Evolutionary conservation across 352 stramenopile genomes (phyloP), one percentile per base, ranked within the genome.

Genomic region (Peronosclerospora sorghi): DNA sequence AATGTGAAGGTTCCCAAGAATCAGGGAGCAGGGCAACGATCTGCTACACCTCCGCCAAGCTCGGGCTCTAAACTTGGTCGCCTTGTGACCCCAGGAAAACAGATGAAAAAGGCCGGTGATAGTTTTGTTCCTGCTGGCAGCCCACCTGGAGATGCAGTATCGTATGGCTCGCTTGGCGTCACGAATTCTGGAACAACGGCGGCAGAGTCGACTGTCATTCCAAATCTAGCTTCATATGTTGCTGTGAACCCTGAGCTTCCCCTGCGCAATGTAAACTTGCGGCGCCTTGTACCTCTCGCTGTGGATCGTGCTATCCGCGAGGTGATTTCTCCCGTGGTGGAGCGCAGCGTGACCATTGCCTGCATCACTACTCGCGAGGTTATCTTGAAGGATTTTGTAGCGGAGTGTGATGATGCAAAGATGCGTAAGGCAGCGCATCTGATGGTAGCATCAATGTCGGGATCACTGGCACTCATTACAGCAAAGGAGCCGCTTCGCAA

Each of bases 301-400:
- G 92, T 99, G 23, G 95, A 99, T 61, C 78, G 94, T 41, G 95
- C 96, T 4, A 99, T 99, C 64, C 85, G 95, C 30, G 95, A 99
- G 68, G 97, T 99, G 18, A 99, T 99, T 43, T 96, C 96, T 54
- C 93, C 95, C 5, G 96, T 98, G 17, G 96, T 99, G 14, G 96
- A 99, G 65, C 89, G 96, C 36, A 98, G 90, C 56, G 95, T 99
- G 15, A 98, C 93, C 4, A 99, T 99, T 64, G 96, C 96, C 26
- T 98, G 93, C 61, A 98, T 98, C 49, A 99, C 96, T 5, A 97
- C 94, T 17, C 77, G 80, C 24, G 94, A 98, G 57, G 87, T 99
- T 38, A 93, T 99, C n/a, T 72, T 97, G 2, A 99, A 99, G 59
- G 96, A 99, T 56, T 99, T 99, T 76, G 94, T 94, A n/a, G 97